A percentile compares a stretch with the other conserved stretches of the same genome.
Conservation (phyloP, 495 filamentous ascomycete species). For the Staphylotrichum tortipilum region DNA sequence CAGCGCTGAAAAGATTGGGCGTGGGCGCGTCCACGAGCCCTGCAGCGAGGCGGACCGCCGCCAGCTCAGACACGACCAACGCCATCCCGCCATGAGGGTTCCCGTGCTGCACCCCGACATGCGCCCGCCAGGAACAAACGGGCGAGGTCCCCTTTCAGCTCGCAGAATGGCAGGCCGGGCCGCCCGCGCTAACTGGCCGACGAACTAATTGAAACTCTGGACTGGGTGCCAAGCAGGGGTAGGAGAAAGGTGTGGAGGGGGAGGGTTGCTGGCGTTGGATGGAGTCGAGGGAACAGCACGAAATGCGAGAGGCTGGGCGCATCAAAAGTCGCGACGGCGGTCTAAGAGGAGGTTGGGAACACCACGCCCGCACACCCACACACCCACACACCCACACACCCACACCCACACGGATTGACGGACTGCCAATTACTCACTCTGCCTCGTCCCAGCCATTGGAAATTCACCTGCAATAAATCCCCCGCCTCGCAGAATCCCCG, state of each 20-base stretch:
- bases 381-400: no score
- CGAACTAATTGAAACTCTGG: not conserved
- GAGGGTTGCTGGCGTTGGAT: no score
- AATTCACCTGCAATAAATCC: conserved; percentile 16
- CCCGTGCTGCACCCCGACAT: no score
- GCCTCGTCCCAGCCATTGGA: conserved; percentile 8
- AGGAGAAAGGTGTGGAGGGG: no score
- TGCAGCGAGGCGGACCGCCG: no score
- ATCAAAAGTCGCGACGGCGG: conserved; percentile 3
- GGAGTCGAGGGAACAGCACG: no score
- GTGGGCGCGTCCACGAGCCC: no score
- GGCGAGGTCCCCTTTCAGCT: not conserved
- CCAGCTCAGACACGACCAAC: no score
- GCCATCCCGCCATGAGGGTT: no score
- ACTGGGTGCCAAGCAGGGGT: not conserved
- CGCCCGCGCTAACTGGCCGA: no score
- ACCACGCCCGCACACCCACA: conserved; percentile 18
- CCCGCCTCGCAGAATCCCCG: conserved; percentile 7
- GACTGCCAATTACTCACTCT: no score
- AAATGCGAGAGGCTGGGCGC: conserved; percentile 27
- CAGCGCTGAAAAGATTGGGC: not conserved
- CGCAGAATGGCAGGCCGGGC: not conserved
- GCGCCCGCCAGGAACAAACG: not conserved
- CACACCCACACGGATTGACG: no score
- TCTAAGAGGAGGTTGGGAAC: conserved; percentile 26